Evolutionary conservation across 306 rosid species (phyloP).

Genomic region (Cicer cuneatum): DNA sequence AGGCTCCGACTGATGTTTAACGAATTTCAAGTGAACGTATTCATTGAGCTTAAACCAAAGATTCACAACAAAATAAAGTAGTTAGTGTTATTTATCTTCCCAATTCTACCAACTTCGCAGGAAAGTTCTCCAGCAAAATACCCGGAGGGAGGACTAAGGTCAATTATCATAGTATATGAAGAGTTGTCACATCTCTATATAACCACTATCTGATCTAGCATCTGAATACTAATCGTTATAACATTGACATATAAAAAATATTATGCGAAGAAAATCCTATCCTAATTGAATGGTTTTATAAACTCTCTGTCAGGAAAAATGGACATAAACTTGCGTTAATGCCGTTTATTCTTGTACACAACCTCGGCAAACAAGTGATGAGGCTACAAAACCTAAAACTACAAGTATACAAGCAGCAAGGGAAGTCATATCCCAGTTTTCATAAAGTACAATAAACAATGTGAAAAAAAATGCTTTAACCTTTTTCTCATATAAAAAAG

Average conservation of each 20-base stretch:
- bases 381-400: conserved; percentile 46
- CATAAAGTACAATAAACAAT: conserved; percentile 25
- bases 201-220: too few relatives aligned
- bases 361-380: conserved; percentile 30
- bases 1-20: too few relatives aligned
- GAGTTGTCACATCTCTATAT: too few relatives aligned
- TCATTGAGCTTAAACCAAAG: too few relatives aligned
- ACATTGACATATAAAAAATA: neutral
- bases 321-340: conserved; percentile 10
- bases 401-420: conserved; percentile 46
- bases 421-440: conserved; percentile 42
- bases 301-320: conserved; percentile 34
- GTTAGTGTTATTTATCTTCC: too few relatives aligned
- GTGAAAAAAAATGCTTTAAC: conserved; percentile 5
- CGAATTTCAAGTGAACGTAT: too few relatives aligned
- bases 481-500: conserved; percentile 33
- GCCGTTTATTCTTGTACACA: conserved; percentile 44
- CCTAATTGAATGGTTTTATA: conserved; percentile 34
- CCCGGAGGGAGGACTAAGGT: too few relatives aligned
- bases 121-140: neutral
- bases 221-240: too few relatives aligned
- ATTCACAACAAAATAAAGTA: neutral
- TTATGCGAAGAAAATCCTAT: conserved; percentile 5
- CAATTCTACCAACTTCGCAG: neutral
- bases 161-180: too few relatives aligned